Evolutionary conservation across 306 rosid species (phyloP), one percentile per base, ranked within the genome.

Genomic region (Acacia confusa): DNA sequence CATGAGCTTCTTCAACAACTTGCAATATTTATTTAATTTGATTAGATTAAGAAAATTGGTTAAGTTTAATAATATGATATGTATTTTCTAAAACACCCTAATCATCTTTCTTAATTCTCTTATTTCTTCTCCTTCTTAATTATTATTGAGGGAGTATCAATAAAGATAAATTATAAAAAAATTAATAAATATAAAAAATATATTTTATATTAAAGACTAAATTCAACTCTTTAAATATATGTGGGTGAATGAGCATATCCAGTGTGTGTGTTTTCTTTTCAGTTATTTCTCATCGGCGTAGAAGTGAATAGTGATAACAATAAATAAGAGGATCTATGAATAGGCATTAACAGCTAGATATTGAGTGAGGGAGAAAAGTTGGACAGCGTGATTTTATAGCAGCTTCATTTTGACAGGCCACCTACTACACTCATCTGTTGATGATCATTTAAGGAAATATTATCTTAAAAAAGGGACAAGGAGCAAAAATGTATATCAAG

Each of bases 221-320:
- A 7, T 6, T 36, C 40, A 36, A 36, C 7, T 36, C 7, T 0
- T 6, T 0, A 36, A 36, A 6, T 36, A 36, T 36, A 36, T 4
- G 6, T 0, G 4, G 6, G 0, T 0, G 4, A 3, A 36, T 0
- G 1, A 36, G 7, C 6, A 36, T 36, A 36, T 34, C 4, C 5
- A 34, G 38, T 34, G 38, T 34, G 36, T 34, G 38, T 34, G 4
- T 4, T 34, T 34, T 34, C 53, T 14, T 47, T 47, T 15, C 53
- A 47, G 15, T 47, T 47, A 47, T 47, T 4, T 34, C 7, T 48
- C 53, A 15, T 14, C 1, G 10, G 19, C 27, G 12, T 53, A 53
- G 6, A 20, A 1, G 25, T 53, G 61, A 53, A 48, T 16, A 17
- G n/a, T 48, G 8, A 52, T 52, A 11, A 52, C 24, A 52, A 52